phyloP scores from a whole-genome alignment of 139 green algal species.

The Picochlorum sp. region DNA sequence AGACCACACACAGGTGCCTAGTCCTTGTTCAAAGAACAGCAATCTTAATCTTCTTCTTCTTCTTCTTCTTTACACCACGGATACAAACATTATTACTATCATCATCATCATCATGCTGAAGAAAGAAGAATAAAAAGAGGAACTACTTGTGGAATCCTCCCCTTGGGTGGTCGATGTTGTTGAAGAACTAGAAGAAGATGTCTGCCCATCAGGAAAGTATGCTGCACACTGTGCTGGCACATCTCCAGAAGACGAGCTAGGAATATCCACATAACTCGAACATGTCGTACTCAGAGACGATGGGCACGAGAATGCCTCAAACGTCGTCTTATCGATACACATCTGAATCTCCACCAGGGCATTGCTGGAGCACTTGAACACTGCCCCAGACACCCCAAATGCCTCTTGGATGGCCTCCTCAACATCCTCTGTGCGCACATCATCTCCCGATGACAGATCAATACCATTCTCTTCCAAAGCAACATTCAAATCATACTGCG shows the following conservation, averaged over 20 bases:
- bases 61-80: too few relatives aligned
- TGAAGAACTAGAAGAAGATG: too few relatives aligned
- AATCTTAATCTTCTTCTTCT: too few relatives aligned
- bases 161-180: too few relatives aligned
- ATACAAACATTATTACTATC: too few relatives aligned
- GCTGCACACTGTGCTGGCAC: not conserved
- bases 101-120: too few relatives aligned
- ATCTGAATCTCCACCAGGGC: not conserved
- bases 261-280: not conserved
- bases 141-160: too few relatives aligned
- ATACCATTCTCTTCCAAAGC: not conserved
- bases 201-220: not conserved
- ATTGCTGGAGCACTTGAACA: not conserved
- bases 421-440: not conserved
- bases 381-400: not conserved
- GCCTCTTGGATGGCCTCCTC: not conserved
- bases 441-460: not conserved
- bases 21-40: too few relatives aligned
- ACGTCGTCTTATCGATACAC: not conserved
- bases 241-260: not conserved
- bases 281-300: not conserved
- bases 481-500: constrained; percentile 24
- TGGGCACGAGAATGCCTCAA: not conserved
- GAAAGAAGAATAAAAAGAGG: too few relatives aligned
- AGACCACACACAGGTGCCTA: too few relatives aligned